Evolutionary conservation across 2,329 filamentous ascomycete genomes (phyloP), one percentile per base, ranked within the genome.

Genomic region (Mycosphaerella arachidis): DNA sequence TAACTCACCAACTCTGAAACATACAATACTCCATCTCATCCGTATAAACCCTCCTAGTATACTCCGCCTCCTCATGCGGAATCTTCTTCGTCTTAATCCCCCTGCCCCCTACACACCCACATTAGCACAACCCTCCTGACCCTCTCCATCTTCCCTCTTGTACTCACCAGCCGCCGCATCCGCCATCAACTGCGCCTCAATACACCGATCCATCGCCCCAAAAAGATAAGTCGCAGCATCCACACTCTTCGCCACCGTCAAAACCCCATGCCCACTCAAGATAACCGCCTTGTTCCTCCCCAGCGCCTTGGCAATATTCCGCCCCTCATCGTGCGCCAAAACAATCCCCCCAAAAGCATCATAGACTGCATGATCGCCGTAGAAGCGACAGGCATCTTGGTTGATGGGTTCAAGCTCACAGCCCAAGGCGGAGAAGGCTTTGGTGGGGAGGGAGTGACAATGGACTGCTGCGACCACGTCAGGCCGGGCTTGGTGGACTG

Each of bases 71-170:
- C 54, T 84, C 83, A 1, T 88, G 82, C 8, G 79, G 75, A 64
- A 91, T 86, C 75, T 88, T 87, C 27, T 88, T 75, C 0, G 86
- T 88, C 68, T 79, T 72, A 0, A 79, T 79, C 1, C 87, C 87
- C 3, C 83, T 76, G 0, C 87, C 86, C 4, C 33, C 33, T 35
- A 35, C 33, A 35, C 2, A 35, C 12, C 33, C 33, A 35, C 8
- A 35, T 35, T 35, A 35, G 33, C 8, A 35, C 33, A 35, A 35
- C 8, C 12, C 12, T 13, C 33, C 33, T 35, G 2, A 13, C 33
- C 33, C 12, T 35, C 24, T 24, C 24, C 24, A 24, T 24, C 24
- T 24, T 24, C 24, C 24, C 24, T 24, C 24, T 24, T 4, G 2
- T 35, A 35, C 33, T 35, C 33, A 0, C 72, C 81, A 0, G 83